These are phyloP conservation scores for Iris macrosiphon DNA, from an alignment of 106 monocot species.

Conservation along the genomic window DNA sequence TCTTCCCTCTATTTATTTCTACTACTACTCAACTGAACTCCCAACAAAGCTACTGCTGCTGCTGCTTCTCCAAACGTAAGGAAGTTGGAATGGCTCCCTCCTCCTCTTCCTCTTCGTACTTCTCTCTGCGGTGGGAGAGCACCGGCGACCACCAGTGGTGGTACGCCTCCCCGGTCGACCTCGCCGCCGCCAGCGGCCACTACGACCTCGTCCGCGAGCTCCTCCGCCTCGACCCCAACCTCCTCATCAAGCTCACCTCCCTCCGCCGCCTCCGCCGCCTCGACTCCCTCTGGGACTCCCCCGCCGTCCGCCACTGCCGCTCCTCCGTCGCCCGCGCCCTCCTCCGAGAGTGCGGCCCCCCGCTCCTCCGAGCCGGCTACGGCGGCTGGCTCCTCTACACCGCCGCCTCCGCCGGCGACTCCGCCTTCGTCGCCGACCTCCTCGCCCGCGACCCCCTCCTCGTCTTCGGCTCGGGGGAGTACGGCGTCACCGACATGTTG, in stretches of 20 bases:
- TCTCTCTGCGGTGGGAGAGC: conserved; percentile 89
- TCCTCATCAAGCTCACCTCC: conserved; percentile 88
- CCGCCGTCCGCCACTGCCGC: conserved; percentile 45
- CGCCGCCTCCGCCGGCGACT: conserved; percentile 64
- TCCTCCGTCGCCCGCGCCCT: conserved; percentile 48
- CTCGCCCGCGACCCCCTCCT: conserved; percentile 44
- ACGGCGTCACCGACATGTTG: conserved; percentile 76
- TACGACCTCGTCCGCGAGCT: conserved; percentile 83
- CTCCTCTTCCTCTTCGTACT: conserved; percentile 21
- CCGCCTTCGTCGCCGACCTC: conserved; percentile 36
- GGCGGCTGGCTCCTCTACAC: conserved; percentile 87
- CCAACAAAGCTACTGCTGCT: neutral
- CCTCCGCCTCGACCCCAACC: conserved; percentile 69
- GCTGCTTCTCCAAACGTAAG: neutral
- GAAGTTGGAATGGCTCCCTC: neutral
- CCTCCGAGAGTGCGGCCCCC: conserved; percentile 46
- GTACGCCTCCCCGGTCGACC: conserved; percentile 79
- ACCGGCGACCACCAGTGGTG: conserved; percentile 95
- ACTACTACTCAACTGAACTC: no score
- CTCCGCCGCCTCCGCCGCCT: conserved; percentile 80
- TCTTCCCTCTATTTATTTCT: no score
- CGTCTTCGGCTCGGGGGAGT: conserved; percentile 85
- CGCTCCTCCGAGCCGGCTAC: conserved; percentile 52
- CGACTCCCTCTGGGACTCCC: conserved; percentile 74
- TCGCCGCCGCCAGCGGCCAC: conserved; percentile 82